These are phyloP conservation scores for Lineolata rhizophorae DNA, from an alignment of 495 filamentous ascomycete species.

Conservation along the genomic window DNA sequence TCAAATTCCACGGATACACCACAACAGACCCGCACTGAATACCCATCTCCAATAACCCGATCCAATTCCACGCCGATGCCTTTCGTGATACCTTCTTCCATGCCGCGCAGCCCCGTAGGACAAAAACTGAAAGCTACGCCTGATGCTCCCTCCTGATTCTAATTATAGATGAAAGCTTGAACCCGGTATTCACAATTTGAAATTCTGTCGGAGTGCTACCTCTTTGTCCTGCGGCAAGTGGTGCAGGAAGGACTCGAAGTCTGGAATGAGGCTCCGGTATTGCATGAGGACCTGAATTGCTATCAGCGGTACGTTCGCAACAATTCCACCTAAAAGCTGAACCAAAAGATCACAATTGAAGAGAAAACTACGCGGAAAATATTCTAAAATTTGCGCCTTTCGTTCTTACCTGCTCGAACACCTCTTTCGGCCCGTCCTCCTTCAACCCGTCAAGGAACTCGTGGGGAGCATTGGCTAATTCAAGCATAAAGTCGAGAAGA, in stretches of 20 bases:
- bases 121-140: too few relatives aligned
- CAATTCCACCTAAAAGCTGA: too few relatives aligned
- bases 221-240: conserved; percentile 31
- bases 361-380: conserved; percentile 1
- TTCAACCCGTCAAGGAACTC: conserved; percentile 33
- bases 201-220: conserved; percentile 7
- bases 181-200: conserved; percentile 7
- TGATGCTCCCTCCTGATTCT: too few relatives aligned
- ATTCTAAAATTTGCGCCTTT: background rate
- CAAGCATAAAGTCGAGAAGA: conserved; percentile 55
- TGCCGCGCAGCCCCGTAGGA: too few relatives aligned
- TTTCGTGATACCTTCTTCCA: too few relatives aligned
- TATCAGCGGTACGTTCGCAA: too few relatives aligned
- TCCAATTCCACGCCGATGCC: too few relatives aligned
- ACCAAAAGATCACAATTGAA: too few relatives aligned
- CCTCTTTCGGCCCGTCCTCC: conserved; percentile 24
- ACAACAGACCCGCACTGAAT: too few relatives aligned
- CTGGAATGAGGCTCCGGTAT: conserved; percentile 68
- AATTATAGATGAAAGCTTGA: too few relatives aligned
- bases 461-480: conserved; percentile 55
- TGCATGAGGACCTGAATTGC: conserved; percentile 42
- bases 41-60: too few relatives aligned
- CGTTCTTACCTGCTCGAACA: conserved; percentile 28
- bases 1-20: too few relatives aligned
- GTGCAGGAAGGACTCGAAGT: conserved; percentile 58